Conservation (phyloP, 805 yeast genomes). For the Barnettozyma wickerhamii region DNA sequence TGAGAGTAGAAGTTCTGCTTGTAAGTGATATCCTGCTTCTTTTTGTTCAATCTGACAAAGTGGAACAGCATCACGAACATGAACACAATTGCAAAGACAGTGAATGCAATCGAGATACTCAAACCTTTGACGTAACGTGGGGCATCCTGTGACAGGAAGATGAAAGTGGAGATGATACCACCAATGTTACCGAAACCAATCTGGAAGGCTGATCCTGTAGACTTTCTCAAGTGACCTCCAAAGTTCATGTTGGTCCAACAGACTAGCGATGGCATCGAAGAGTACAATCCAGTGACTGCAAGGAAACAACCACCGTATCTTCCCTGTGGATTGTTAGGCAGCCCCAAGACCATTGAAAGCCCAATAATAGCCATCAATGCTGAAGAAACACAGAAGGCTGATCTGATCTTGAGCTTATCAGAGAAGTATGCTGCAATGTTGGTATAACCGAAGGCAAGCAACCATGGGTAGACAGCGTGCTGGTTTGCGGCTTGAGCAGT, state of each 20-base stretch:
- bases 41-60: constrained; percentile 30
- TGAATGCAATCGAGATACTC: constrained; percentile 41
- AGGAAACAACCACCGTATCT: constrained; percentile 38
- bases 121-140: constrained; percentile 34
- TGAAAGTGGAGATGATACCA: constrained; percentile 36
- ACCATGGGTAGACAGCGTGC: constrained; percentile 84
- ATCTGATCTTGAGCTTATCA: constrained; percentile 47
- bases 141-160: constrained; percentile 35
- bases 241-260: constrained; percentile 36
- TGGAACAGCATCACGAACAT: constrained; percentile 30
- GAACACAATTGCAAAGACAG: constrained; percentile 36
- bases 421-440: constrained; percentile 60
- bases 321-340: constrained; percentile 34
- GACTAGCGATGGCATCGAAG: constrained; percentile 33
- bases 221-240: constrained; percentile 36
- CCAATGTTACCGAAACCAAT: constrained; percentile 37
- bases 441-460: constrained; percentile 64
- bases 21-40: constrained; percentile 31
- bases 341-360: constrained; percentile 31
- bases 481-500: constrained; percentile 72
- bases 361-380: constrained; percentile 31
- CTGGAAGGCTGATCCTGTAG: constrained; percentile 36
- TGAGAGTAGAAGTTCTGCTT: constrained; percentile 27
- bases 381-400: constrained; percentile 34
- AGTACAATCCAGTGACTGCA: constrained; percentile 34